Base-by-base conservation (phyloP, 225 moss, liverwort and hornwort species). In the Thuidium tamariscinum region DNA sequence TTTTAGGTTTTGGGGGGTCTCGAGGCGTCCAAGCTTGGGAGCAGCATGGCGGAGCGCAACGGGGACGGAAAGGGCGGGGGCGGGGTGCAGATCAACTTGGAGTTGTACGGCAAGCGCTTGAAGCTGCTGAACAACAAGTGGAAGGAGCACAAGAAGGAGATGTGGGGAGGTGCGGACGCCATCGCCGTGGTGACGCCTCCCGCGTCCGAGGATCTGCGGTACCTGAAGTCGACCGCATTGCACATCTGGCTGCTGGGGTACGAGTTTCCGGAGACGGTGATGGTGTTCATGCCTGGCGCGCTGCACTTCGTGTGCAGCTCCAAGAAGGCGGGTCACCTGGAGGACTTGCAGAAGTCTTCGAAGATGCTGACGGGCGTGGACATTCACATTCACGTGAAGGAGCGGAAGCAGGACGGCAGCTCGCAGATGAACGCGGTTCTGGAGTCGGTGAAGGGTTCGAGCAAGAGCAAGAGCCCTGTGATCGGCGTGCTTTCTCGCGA, bases 211-310 rank as follows among this genome's bases (percentile, higher is more conserved):
- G 99, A 99, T 80, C 92, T 99, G 88, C 94, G 99, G 6, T 99
- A 99, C 91, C 90, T 99, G 41, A 99, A 99, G 93, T 97, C 97
- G 19, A 96, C 99, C 77, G 99, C 99, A 92, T 94, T 99, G 95
- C 99, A 99, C 87, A 95, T 97, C 79, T 99, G 99, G 99, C 89
- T 99, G 89, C 88, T 99, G 87, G 99, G 99, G 90, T 99, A 99
- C 78, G 99, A 99, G 96, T 99, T 99, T 75, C 99, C 99, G 29
- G 99, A 99, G 91, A 99, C 97, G 57, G 95, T 99, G 87, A 97
- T 99, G 99, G 90, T 99, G 93, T 97, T 99, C 93, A 91, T 96
- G 92, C 95, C 96, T 42, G 96, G 96, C 61, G 82, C 91, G 44
- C 89, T 97, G 95, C 96, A 99, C 92, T 94, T 99, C 86, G 89